Conservation (phyloP, 805 yeast genomes). For the Barnettozyma pratensis region DNA sequence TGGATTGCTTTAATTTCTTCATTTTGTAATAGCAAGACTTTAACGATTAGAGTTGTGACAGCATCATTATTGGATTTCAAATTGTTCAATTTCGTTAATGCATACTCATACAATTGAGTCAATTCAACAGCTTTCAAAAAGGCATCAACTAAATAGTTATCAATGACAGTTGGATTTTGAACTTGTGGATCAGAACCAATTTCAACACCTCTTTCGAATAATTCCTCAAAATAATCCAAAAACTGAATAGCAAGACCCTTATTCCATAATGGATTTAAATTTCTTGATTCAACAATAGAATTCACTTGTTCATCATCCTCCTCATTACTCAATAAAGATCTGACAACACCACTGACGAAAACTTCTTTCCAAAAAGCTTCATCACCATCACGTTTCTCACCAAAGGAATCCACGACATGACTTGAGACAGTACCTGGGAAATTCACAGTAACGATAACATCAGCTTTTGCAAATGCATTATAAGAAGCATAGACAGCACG, state of each 20-base stretch:
- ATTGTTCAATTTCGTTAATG: conserved; percentile 50
- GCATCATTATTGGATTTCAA: conserved; percentile 47
- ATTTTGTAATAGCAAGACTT: conserved; percentile 45
- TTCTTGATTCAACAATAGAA: conserved; percentile 77
- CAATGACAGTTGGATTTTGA: conserved; percentile 58
- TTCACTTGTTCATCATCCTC: conserved; percentile 73
- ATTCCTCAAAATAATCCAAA: conserved; percentile 56
- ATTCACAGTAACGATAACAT: conserved; percentile 66
- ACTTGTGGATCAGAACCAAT: conserved; percentile 64
- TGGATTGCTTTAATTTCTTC: conserved; percentile 57
- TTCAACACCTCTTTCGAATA: conserved; percentile 61
- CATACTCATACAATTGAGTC: conserved; percentile 61
- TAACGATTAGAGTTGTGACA: conserved; percentile 54
- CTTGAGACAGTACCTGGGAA: conserved; percentile 72
- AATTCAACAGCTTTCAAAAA: conserved; percentile 58
- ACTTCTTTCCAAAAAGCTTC: conserved; percentile 51
- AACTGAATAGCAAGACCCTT: conserved; percentile 47
- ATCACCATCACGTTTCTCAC: conserved; percentile 48
- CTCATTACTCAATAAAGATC: conserved; percentile 62
- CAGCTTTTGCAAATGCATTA: conserved; percentile 66
- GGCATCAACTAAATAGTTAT: conserved; percentile 73
- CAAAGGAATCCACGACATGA: conserved; percentile 37
- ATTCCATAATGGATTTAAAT: conserved; percentile 66
- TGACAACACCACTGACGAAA: conserved; percentile 56
- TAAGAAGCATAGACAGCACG: conserved; percentile 66